Conservation (phyloP, 495 filamentous ascomycete genomes). For the Hypoxylon lenormandii region DNA sequence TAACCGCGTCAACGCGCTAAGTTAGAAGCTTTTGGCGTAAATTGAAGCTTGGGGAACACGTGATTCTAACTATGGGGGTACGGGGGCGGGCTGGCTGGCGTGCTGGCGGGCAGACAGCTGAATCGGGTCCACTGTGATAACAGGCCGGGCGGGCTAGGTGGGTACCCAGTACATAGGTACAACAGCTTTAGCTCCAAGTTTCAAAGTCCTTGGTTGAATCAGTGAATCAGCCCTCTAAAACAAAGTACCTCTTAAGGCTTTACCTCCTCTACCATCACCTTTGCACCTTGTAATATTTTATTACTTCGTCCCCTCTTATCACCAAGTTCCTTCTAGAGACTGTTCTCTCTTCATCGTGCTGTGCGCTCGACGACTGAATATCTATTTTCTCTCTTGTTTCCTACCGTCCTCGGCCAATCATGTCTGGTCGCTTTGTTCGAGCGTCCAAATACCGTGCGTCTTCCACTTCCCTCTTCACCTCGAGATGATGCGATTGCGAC, state of each 20-base stretch:
- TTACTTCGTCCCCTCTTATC: slow-evolving; percentile 33
- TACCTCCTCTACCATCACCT: slow-evolving; percentile 28
- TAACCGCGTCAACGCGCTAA: slow-evolving; percentile 41
- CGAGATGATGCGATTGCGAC: slow-evolving; percentile 44
- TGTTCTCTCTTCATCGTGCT: slow-evolving; percentile 10
- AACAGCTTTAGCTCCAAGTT: too few relatives aligned
- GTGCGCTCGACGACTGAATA: slow-evolving; percentile 6
- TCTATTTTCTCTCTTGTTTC: slow-evolving; percentile 19
- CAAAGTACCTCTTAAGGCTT: not conserved
- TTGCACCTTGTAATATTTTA: slow-evolving; percentile 33
- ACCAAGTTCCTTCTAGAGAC: slow-evolving; percentile 3
- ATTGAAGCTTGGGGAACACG: not conserved
- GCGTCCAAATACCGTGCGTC: slow-evolving; percentile 97
- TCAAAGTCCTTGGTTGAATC: too few relatives aligned
- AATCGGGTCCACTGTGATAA: too few relatives aligned
- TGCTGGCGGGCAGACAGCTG: not conserved
- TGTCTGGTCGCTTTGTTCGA: slow-evolving; percentile 98
- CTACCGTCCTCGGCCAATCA: slow-evolving; percentile 54
- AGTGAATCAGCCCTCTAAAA: slow-evolving; percentile 3
- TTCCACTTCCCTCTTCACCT: slow-evolving; percentile 41
- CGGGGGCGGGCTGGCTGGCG: too few relatives aligned
- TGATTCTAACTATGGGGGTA: not conserved
- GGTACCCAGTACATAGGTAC: too few relatives aligned
- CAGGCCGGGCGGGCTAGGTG: too few relatives aligned
- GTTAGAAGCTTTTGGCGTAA: slow-evolving; percentile 2